A percentile compares a stretch with the other conserved stretches of the same genome.
These are phyloP conservation scores for Russula dissimulans DNA, from an alignment of 768 basidiomycete species.

Conservation along the genomic window DNA sequence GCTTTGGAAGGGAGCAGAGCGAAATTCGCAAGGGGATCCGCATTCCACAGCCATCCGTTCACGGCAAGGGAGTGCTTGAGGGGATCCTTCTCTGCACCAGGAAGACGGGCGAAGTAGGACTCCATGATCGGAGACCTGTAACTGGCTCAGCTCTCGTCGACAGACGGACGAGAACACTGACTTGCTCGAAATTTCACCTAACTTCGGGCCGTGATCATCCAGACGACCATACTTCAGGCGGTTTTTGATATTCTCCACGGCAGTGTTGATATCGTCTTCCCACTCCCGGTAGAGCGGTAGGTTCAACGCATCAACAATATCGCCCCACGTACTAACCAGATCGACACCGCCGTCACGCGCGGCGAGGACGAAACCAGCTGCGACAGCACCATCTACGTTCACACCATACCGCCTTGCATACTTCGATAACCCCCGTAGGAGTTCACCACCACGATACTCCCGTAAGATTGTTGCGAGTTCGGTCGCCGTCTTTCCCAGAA, in stretches of 20 bases:
- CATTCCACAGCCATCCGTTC: slow-evolving; percentile 99
- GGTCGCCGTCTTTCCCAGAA: slow-evolving; percentile 48
- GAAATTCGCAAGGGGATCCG: slow-evolving; percentile 91
- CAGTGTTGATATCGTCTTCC: slow-evolving; percentile 70
- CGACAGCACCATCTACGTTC: slow-evolving; percentile 48
- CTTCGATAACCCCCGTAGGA: slow-evolving; percentile 47
- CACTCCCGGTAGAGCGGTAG: slow-evolving; percentile 81
- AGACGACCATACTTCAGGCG: slow-evolving; percentile 74
- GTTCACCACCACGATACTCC: slow-evolving; percentile 31
- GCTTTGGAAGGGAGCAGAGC: slow-evolving; percentile 87
- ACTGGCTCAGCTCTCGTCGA: not conserved
- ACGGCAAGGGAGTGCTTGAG: slow-evolving; percentile 76
- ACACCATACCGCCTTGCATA: slow-evolving; percentile 62
- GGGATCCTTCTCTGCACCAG: slow-evolving; percentile 38
- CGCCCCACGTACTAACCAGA: slow-evolving; percentile 51
- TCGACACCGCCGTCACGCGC: slow-evolving; percentile 40
- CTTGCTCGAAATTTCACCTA: slow-evolving; percentile 71
- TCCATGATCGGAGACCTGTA: slow-evolving; percentile 78
- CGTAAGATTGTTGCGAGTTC: slow-evolving; percentile 62
- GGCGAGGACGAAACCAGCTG: slow-evolving; percentile 68
- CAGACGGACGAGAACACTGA: slow-evolving; percentile 31
- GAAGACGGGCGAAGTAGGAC: slow-evolving; percentile 83
- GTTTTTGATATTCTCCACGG: slow-evolving; percentile 65
- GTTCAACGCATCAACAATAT: slow-evolving; percentile 79
- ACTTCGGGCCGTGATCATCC: slow-evolving; percentile 72